These are phyloP conservation scores for Colletotrichum sidae DNA, from an alignment of 2,329 filamentous ascomycete species.

Conservation along the genomic window DNA sequence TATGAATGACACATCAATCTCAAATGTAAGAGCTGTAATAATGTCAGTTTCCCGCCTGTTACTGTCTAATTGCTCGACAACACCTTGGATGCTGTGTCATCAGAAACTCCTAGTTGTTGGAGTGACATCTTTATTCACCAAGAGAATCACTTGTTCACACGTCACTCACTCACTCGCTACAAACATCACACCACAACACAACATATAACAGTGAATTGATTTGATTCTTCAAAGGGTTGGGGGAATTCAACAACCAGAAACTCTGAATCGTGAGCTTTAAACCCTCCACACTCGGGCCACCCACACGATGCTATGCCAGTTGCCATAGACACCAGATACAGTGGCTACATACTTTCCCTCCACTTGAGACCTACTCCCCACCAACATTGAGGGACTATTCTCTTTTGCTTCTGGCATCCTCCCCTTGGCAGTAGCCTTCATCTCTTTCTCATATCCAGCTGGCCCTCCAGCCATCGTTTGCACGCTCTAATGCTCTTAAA, in stretches of 20 bases:
- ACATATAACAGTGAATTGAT: conserved; percentile 16
- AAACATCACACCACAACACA: no score
- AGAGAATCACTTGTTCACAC: no score
- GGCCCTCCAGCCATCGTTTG: conserved; percentile 37
- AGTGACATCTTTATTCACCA: no score
- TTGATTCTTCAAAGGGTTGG: conserved; percentile 24
- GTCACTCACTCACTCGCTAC: no score
- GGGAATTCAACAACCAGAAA: conserved; percentile 32
- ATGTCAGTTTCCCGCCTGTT: no score
- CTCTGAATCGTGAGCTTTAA: conserved; percentile 26
- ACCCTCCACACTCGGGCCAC: conserved; percentile 22
- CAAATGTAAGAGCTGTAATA: no score
- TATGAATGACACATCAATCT: no score
- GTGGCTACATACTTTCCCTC: conserved; percentile 11
- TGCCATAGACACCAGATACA: conserved; percentile 4
- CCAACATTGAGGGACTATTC: conserved; percentile 7
- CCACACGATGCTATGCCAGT: conserved; percentile 33
- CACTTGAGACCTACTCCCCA: conserved; percentile 25
- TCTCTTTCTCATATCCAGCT: conserved; percentile 34
- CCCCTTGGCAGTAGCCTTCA: conserved; percentile 12
- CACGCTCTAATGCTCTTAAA: conserved; percentile 38
- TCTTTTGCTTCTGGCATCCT: conserved; percentile 18
- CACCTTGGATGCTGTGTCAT: no score
- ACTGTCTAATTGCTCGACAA: no score
- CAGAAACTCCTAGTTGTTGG: no score